Evolutionary conservation across 306 rosid genomes (phyloP).

Genomic region (Benincasa hispida): DNA sequence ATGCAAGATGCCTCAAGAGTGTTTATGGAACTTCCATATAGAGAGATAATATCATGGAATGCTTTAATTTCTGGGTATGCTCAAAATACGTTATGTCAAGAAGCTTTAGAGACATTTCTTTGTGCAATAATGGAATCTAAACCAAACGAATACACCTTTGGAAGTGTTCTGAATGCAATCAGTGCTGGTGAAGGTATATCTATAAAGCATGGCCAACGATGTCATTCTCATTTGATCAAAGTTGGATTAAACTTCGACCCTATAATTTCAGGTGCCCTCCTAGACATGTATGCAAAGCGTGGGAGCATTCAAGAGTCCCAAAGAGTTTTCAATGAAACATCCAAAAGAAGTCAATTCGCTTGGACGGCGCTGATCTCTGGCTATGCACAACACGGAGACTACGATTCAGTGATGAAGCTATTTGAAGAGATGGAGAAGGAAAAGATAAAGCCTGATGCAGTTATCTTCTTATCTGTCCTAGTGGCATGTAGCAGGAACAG

Average conservation of each 20-base stretch:
- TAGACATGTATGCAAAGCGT: constrained; percentile 82
- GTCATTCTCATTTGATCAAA: constrained; percentile 57
- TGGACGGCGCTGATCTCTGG: constrained; percentile 80
- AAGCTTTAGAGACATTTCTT: constrained; percentile 49
- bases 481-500: constrained; percentile 74
- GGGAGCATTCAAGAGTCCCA: constrained; percentile 57
- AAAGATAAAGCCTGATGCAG: constrained; percentile 41
- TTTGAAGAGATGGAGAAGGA: constrained; percentile 49
- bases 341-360: constrained; percentile 40
- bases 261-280: constrained; percentile 54
- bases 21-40: constrained; percentile 52
- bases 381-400: constrained; percentile 65
- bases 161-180: constrained; percentile 74
- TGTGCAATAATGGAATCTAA: constrained; percentile 36
- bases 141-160: constrained; percentile 73
- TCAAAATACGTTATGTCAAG: constrained; percentile 46
- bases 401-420: constrained; percentile 41
- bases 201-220: constrained; percentile 51
- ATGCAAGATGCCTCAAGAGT: constrained; percentile 51
- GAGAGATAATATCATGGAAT: constrained; percentile 77
- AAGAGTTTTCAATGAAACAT: constrained; percentile 46
- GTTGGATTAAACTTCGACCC: constrained; percentile 45
- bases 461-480: constrained; percentile 64
- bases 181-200: constrained; percentile 63
- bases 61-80: constrained; percentile 78